These are phyloP conservation scores for Rhododendron simsii DNA, from an alignment of 148 eudicot species.

Conservation along the genomic window DNA sequence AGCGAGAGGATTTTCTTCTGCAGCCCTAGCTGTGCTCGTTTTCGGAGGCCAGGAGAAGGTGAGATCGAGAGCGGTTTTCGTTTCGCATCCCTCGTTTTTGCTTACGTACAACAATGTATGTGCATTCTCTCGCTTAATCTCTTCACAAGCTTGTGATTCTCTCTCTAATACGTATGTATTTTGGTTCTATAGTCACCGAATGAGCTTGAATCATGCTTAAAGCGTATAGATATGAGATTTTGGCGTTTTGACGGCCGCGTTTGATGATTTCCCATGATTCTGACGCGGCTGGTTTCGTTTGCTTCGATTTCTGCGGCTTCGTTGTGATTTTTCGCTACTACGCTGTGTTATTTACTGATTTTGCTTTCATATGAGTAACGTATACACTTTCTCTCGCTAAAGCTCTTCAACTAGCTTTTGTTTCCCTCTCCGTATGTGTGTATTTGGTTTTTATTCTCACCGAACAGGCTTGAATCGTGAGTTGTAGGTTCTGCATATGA, in stretches of 20 bases:
- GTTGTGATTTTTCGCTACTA: background rate
- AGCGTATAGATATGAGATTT: background rate
- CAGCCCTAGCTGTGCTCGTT: background rate
- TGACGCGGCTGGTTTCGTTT: background rate
- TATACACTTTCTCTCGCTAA: too few relatives aligned
- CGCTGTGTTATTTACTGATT: background rate
- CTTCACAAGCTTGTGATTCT: background rate
- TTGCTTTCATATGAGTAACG: background rate
- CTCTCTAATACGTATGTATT: background rate
- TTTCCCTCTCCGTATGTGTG: too few relatives aligned
- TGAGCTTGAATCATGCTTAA: background rate
- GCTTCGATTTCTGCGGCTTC: background rate
- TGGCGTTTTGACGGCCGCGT: background rate
- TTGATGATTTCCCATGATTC: background rate
- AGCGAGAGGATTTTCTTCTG: background rate
- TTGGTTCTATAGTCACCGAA: background rate
- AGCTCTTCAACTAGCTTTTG: too few relatives aligned
- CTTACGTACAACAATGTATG: background rate
- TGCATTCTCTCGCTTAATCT: background rate
- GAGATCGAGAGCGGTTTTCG: background rate
- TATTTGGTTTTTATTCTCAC: too few relatives aligned
- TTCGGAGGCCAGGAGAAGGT: constrained; percentile 3
- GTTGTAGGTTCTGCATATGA: too few relatives aligned
- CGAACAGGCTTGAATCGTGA: too few relatives aligned
- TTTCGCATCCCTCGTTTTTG: background rate